These are phyloP conservation scores for Rhynchospora pubera DNA, from an alignment of 176 grass and related monocot species.

Conservation along the genomic window DNA sequence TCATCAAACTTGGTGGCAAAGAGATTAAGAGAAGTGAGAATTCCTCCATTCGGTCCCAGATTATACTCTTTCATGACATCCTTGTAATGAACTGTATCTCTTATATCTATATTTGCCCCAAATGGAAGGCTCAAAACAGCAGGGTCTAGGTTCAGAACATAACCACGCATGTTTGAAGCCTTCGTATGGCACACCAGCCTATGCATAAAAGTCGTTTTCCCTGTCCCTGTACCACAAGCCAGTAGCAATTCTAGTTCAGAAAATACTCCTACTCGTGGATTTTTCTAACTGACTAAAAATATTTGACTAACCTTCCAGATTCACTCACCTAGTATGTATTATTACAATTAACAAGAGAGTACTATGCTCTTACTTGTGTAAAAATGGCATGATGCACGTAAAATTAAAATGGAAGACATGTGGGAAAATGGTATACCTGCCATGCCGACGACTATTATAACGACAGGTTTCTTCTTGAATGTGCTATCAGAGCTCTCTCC, in stretches of 20 bases:
- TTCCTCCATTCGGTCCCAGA: conserved; percentile 90
- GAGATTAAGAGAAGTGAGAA: conserved; percentile 85
- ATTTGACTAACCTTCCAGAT: neutral
- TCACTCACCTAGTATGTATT: neutral
- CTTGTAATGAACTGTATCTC: conserved; percentile 82
- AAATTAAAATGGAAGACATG: neutral
- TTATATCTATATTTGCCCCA: conserved; percentile 91
- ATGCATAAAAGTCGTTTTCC: conserved; percentile 88
- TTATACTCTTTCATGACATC: conserved; percentile 98
- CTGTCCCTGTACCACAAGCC: conserved; percentile 43
- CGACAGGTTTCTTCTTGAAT: conserved; percentile 89
- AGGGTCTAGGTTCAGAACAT: conserved; percentile 87
- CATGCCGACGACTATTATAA: conserved; percentile 91
- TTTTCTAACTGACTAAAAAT: neutral
- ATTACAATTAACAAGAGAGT: neutral
- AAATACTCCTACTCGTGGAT: neutral
- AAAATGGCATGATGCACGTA: no score
- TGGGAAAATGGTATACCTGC: conserved; percentile 31
- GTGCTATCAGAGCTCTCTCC: conserved; percentile 18
- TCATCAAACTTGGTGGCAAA: conserved; percentile 88
- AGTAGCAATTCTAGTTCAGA: neutral
- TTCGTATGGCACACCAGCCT: conserved; percentile 63
- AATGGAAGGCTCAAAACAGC: conserved; percentile 85
- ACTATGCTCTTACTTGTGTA: neutral
- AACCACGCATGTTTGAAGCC: conserved; percentile 56